Evolutionary conservation across 768 basidiomycete species (phyloP), one percentile per base, ranked within the genome.

Genomic region (Royoungia palumana): DNA sequence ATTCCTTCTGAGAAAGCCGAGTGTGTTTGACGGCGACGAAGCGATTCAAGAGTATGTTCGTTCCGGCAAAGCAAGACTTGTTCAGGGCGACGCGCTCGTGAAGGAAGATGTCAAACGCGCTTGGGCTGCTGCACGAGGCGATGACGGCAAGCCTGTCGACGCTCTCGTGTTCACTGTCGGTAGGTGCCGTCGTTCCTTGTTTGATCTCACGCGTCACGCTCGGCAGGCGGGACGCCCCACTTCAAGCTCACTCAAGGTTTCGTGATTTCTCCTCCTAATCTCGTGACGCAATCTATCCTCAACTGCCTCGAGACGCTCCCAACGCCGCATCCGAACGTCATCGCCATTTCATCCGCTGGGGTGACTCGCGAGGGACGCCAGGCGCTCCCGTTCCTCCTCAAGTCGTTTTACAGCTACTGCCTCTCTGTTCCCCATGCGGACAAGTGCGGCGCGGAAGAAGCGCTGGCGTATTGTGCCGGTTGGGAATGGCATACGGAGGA

Each of bases 81-180:
- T 83, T 10, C 71, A 80, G 51, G 86, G 86, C 6, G 83, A 88
- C 53, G 85, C 80, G 0, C 70, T 82, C 7, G 69, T 74, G 30
- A 61, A 72, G 46, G 72, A 68, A 1, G 81, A 86, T 52, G 74
- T 84, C 44, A 49, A 70, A 50, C 67, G 63, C 14, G 81, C 73
- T 3, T 85, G 84, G 82, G 60, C 70, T 5, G 70, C 74, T 1
- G 65, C 62, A 0, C 50, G 57, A 45, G 66, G 61, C 2, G 62
- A 59, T 11, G 41, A 57, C 16, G 35, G 58, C 20, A 65, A 58
- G 16, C 62, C 67, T 2, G 72, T 85, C 44, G 82, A 85, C 51
- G 54, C 77, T 22, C 66, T 86, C 17, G 53, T 87, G 10, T 86
- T 80, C 67, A 77, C 83, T 5, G 72, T 87, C 49, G 86, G 84